Evolutionary conservation across 164 flowering plant species (phyloP), one percentile per base, ranked within the genome.

Genomic region (Aristolochia californica): DNA sequence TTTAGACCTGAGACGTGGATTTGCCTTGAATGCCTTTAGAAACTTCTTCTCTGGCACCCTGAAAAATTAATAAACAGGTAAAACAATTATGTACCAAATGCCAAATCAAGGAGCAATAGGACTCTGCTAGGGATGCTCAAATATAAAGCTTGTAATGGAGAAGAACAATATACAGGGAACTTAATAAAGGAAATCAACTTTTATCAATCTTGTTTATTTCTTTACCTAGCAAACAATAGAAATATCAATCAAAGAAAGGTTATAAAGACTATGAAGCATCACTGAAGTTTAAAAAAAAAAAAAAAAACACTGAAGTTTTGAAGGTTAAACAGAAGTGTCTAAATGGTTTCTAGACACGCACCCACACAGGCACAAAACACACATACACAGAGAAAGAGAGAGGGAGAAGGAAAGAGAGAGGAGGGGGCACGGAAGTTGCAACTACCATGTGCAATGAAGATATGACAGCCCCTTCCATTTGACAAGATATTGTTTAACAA

Each of bases 21-120:
- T 68, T 53, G 85, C 59, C 74, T 85, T 90, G 76, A 74, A 94
- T 44, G 99, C 99, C 72, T 90, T 88, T 18, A 74, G 43, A 65
- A 94, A 88, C 53, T 94, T 95, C 66, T 80, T 80, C 72, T 94
- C 99, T 10, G 95, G 89, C 53, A 94, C 88, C 99, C 99, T 94
- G 71, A 30, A 30, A 40, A 10, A 22, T 50, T 5, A 5, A 28
- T 25, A 26, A 54, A 25, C 21, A 27, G 43, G 15, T n/a, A n/a
- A n/a, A n/a, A n/a, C n/a, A n/a, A n/a, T n/a, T n/a, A n/a, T n/a
- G 15, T 30, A 18, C 17, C 11, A 54, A 50, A 7, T 2, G 40
- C 10, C 40, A 17, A 47, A 47, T 17, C 22, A 14, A 47, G 50
- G 50, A 4, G 22, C 50, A 17, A 47, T 17, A 47, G 40, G 10